These are phyloP conservation scores for Panicum virgatum DNA, from an alignment of 202 grass and related monocot species.

Conservation along the genomic window DNA sequence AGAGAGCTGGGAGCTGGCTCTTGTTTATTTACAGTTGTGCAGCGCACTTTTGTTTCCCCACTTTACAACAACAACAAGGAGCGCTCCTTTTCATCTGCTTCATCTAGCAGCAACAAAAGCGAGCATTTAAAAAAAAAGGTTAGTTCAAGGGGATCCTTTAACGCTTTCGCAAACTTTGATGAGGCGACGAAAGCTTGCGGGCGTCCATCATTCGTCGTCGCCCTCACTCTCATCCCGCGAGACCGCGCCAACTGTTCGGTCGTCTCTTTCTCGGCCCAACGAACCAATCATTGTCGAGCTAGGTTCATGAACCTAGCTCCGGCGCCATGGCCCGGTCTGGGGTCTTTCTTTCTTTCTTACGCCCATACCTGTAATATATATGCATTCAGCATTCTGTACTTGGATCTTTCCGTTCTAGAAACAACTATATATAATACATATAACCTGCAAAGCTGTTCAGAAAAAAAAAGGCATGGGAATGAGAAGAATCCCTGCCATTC, in stretches of 20 bases:
- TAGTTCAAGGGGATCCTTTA: conserved; percentile 22
- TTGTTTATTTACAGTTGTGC: neutral
- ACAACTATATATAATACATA: no score
- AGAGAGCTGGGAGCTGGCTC: neutral
- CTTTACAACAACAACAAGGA: neutral
- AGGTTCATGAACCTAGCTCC: conserved; percentile 49
- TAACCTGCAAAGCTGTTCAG: no score
- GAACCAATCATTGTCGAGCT: conserved; percentile 47
- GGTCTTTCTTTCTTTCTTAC: conserved; percentile 19
- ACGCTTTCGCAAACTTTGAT: conserved; percentile 53
- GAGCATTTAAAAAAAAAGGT: neutral
- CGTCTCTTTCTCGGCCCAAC: conserved; percentile 39
- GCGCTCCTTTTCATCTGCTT: conserved; percentile 47
- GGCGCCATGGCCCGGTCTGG: conserved; percentile 21
- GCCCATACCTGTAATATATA: conserved; percentile 44
- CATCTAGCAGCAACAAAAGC: conserved; percentile 37
- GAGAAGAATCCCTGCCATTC: neutral
- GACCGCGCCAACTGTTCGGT: conserved; percentile 32
- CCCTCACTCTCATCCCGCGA: neutral
- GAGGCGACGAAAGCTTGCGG: conserved; percentile 16
- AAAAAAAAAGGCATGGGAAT: neutral
- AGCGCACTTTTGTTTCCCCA: neutral
- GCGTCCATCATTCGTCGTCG: conserved; percentile 23
- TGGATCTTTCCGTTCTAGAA: conserved; percentile 6
- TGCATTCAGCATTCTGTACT: no score